Base-by-base conservation (phyloP, 371 early-diverging fungal species). In the Mucor ambiguus region DNA sequence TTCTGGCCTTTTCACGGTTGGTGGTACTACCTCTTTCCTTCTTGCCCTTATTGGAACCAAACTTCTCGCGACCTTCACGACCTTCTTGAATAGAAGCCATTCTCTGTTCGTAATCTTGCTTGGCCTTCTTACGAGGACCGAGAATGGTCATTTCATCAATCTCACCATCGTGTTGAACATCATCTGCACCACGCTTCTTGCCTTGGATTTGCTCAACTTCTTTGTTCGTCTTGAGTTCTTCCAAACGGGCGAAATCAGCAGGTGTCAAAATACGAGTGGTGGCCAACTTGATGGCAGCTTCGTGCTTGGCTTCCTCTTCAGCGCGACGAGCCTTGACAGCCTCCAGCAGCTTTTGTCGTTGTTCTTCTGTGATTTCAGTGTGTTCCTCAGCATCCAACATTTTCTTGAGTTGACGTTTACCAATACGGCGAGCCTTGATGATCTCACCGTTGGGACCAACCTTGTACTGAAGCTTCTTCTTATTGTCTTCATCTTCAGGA, bases 1-100 rank as follows among this genome's bases (percentile, higher is more conserved):
- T 93, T 82, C 93, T 93, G 68, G 90, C 72, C 89, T 97, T 98
- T 69, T 96, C 95, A 74, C 79, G 89, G 82, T 97, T 97, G 57
- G 96, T 94, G 20, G 92, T 84, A 52, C 89, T 91, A 60, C 89
- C 87, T 64, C 89, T 86, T 55, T 96, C 96, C 69, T 87, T 84
- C 61, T 87, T 87, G 69, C 93, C 93, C 87, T 90, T 95, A 70
- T 84, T 87, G 29, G 95, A 93, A 32, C 95, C 93, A 75, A 87
- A 97, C 86, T 97, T 96, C 52, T 89, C 90, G 48, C 96, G 88
- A 22, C 92, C 96, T 72, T 96, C 94, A 58, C 97, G 93, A 38
- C 96, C 97, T 26, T 88, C 83, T 61, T 77, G 79, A 61, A 96
- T 92, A 37, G 93, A 88, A 30, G 89, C 94, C 81, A 96, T 83